phyloP scores from a whole-genome alignment of 306 rosid genomes.

The Cucumis hystrix region DNA sequence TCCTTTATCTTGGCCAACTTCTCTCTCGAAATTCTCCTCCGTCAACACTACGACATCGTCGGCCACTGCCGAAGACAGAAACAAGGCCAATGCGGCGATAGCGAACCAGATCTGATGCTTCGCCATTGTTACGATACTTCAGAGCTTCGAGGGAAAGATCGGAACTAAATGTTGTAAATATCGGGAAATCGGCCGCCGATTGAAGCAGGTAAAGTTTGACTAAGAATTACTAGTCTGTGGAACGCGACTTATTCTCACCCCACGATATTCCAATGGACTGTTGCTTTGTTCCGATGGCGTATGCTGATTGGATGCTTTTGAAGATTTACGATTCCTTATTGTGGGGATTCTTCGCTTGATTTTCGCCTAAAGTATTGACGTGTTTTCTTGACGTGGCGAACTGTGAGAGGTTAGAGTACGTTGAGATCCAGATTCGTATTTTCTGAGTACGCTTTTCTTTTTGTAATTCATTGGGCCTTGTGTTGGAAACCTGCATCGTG shows the following conservation, averaged over 20 bases:
- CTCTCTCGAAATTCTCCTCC: constrained; percentile 40
- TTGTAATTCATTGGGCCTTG: background rate
- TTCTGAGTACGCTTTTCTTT: background rate
- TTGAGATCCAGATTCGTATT: background rate
- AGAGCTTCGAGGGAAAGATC: background rate
- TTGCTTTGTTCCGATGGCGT: background rate
- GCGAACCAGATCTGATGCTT: constrained; percentile 22
- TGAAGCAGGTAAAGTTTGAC: constrained; percentile 7
- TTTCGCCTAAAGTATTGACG: background rate
- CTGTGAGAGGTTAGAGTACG: background rate
- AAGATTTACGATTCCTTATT: background rate
- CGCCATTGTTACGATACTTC: constrained; percentile 25
- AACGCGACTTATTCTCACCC: background rate
- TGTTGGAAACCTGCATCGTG: background rate
- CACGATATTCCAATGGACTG: background rate
- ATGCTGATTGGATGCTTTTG: background rate
- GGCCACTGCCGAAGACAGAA: constrained; percentile 32
- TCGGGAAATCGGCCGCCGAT: background rate
- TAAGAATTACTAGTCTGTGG: background rate
- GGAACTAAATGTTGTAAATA: background rate
- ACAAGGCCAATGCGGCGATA: constrained; percentile 29
- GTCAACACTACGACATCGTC: constrained; percentile 68
- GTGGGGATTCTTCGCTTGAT: background rate
- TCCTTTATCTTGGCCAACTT: constrained; percentile 75
- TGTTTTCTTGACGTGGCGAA: constrained; percentile 5